Base-by-base conservation (phyloP, 2,329 filamentous ascomycete species). In the Sporothrix brunneoviolacea region DNA sequence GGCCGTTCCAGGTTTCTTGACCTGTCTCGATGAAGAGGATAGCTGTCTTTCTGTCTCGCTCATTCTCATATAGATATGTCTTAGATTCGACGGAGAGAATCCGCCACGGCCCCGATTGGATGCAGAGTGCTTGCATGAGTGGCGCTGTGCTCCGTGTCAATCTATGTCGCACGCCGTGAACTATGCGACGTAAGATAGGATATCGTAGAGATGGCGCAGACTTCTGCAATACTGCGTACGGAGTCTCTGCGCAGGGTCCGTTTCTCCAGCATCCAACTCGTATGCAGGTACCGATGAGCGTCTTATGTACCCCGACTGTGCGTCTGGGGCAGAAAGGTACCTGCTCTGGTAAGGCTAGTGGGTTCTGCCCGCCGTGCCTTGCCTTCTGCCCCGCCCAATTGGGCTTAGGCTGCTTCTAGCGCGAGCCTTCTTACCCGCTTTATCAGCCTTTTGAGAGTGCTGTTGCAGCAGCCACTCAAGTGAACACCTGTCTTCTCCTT, bases 401-500 rank as follows among this genome's bases (percentile, higher is more conserved):
- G 10, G 38, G 42, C 27, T 44, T 53, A 52, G 40, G 19, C 12
- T 22, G 16, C 36, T n/a, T 33, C 13, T 38, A 21, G 27, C 16
- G 24, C 28, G 36, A 24, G 27, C 36, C 28, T 30, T 43, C 33
- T 41, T 42, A 16, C 41, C 54, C 45, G 40, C 51, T 53, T 54
- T 51, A 51, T 49, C 54, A 52, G 48, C 54, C 48, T 54, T 51
- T 32, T 37, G 28, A n/a, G n/a, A n/a, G n/a, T n/a, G n/a, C n/a
- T n/a, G n/a, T n/a, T n/a, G n/a, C n/a, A 28, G 24, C 24, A 28
- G n/a, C 24, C 24, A 33, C 8, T 2, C 33, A 52, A 55, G 40
- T 48, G 55, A 55, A 57, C 55, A 57, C 55, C 53, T 57, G 55
- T 57, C 53, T 55, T 55, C 41, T 38, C 48, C 27, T 24, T 16